Conservation (phyloP, 352 stramenopile species). For the Phytophthora lateralis region DNA sequence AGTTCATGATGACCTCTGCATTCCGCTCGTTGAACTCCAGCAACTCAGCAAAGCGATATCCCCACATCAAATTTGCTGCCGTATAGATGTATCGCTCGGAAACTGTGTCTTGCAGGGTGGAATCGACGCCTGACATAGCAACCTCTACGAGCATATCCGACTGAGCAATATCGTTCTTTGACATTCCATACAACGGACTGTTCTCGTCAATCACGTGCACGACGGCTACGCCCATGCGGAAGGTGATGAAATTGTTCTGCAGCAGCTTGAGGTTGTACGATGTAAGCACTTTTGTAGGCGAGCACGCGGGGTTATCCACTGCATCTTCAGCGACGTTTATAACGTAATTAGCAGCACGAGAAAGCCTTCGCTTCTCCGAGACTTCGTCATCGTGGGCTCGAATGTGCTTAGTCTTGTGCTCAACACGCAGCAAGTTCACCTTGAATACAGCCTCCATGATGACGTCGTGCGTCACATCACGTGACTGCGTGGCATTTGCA, state of each 20-base stretch:
- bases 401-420: slow-evolving; percentile 53
- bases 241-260: slow-evolving; percentile 88
- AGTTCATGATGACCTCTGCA: slow-evolving; percentile 80
- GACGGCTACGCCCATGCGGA: slow-evolving; percentile 81
- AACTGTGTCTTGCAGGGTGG: slow-evolving; percentile 85
- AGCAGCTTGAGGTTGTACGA: slow-evolving; percentile 82
- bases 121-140: slow-evolving; percentile 80
- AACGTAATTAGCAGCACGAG: slow-evolving; percentile 6
- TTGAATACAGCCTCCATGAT: slow-evolving; percentile 87
- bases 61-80: slow-evolving; percentile 63
- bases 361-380: slow-evolving; percentile 16
- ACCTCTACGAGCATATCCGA: slow-evolving; percentile 84
- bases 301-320: slow-evolving; percentile 27
- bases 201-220: slow-evolving; percentile 80
- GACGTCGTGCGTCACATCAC: slow-evolving; percentile 81
- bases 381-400: slow-evolving; percentile 36
- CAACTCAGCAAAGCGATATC: slow-evolving; percentile 75
- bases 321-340: slow-evolving; percentile 17
- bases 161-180: slow-evolving; percentile 51
- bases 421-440: slow-evolving; percentile 78
- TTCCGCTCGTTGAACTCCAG: slow-evolving; percentile 73
- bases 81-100: slow-evolving; percentile 83
- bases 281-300: slow-evolving; percentile 51
- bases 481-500: slow-evolving; percentile 79
- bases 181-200: slow-evolving; percentile 72